Evolutionary conservation across 345 rosid genomes (phyloP).

Genomic region (Atalantia buxifolia): DNA sequence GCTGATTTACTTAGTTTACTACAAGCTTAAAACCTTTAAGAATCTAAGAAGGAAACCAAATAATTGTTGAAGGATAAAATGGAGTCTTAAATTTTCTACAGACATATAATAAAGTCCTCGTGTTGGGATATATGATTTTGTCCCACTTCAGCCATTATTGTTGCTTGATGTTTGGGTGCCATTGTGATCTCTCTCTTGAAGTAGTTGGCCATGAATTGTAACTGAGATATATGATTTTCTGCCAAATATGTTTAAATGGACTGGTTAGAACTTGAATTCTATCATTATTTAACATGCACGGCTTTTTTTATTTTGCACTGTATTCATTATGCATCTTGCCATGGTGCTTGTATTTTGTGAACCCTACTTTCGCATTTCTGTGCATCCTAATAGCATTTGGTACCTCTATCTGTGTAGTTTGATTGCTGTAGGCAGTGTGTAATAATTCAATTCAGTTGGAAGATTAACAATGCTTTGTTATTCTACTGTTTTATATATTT

Average conservation of each 20-base stretch:
- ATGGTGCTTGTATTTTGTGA: not conserved
- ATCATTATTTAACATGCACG: not conserved
- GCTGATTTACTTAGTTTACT: not conserved
- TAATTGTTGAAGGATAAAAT: not conserved
- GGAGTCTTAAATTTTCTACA: not conserved
- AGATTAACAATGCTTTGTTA: constrained; percentile 34
- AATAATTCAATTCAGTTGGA: constrained; percentile 88
- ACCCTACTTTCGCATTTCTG: not conserved
- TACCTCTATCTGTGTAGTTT: constrained; percentile 15
- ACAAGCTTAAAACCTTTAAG: not conserved
- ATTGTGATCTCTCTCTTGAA: not conserved
- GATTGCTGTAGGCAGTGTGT: constrained; percentile 42
- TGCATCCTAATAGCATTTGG: constrained; percentile 2
- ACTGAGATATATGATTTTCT: not conserved
- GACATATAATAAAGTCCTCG: not conserved
- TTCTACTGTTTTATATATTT: constrained; percentile 15
- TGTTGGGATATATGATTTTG: not conserved
- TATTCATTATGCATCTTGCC: not conserved
- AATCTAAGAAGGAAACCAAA: not conserved
- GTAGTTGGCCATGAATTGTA: not conserved
- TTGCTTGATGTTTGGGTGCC: not conserved
- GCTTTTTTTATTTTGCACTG: not conserved
- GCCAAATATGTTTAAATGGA: not conserved
- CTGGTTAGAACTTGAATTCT: not conserved
- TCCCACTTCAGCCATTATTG: not conserved